Conservation (phyloP, 352 stramenopile genomes). For the Phytophthora idaei region DNA sequence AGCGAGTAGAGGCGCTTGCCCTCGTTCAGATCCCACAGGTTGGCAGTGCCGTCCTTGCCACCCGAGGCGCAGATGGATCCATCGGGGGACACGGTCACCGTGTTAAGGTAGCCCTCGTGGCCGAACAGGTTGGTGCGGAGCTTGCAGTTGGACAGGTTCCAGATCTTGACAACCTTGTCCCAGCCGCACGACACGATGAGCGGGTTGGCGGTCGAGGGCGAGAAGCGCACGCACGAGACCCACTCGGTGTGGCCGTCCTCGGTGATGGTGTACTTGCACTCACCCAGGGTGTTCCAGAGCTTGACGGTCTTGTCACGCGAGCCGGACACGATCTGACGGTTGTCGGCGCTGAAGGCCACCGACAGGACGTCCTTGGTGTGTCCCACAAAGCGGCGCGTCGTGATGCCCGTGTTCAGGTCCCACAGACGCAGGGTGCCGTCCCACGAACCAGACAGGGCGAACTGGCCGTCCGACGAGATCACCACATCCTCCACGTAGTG, state of each 20-base stretch:
- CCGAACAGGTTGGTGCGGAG: conserved; percentile 99
- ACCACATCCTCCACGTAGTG: conserved; percentile 99
- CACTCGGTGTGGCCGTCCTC: conserved; percentile 99
- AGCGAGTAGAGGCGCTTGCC: conserved; percentile 99
- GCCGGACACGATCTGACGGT: conserved; percentile 99
- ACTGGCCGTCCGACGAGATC: conserved; percentile 99
- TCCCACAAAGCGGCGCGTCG: conserved; percentile 98
- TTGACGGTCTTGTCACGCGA: conserved; percentile 99
- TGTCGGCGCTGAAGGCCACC: conserved; percentile 99
- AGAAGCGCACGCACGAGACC: conserved; percentile 99
- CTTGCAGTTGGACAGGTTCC: conserved; percentile 99
- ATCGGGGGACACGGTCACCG: conserved; percentile 99
- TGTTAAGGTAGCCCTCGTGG: conserved; percentile 99
- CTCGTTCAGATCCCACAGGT: conserved; percentile 99
- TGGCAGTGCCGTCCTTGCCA: conserved; percentile 99
- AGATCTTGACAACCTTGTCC: conserved; percentile 99
- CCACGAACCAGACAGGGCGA: conserved; percentile 99
- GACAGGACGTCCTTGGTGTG: conserved; percentile 99
- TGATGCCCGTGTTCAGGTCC: conserved; percentile 99
- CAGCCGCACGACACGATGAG: conserved; percentile 99
- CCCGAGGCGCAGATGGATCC: conserved; percentile 99
- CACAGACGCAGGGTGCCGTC: conserved; percentile 99
- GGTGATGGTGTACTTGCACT: conserved; percentile 99
- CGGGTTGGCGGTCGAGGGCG: conserved; percentile 94
- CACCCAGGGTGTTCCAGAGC: conserved; percentile 99